Conservation (phyloP, 2,329 filamentous ascomycete species). For the Neofusicoccum parvum region DNA sequence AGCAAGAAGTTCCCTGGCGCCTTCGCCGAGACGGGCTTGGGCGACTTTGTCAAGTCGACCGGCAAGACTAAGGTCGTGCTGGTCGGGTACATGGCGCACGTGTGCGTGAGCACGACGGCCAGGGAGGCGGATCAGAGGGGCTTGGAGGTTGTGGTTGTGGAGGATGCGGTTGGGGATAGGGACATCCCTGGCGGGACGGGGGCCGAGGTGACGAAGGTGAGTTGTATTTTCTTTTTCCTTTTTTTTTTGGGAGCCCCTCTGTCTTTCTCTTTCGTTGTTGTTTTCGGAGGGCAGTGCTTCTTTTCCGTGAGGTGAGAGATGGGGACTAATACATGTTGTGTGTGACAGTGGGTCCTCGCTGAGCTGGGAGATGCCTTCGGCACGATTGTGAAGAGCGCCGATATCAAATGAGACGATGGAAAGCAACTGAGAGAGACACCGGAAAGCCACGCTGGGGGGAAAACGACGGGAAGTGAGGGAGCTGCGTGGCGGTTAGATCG, state of each 20-base stretch:
- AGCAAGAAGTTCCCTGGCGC: conserved; percentile 60
- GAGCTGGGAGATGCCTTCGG: conserved; percentile 67
- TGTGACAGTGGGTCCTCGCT: conserved; percentile 50
- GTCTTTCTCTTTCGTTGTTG: background rate
- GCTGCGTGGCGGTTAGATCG: too few species aligned
- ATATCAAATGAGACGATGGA: conserved; percentile 44
- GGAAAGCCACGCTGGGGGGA: background rate
- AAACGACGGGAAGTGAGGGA: too few species aligned
- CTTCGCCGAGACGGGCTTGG: conserved; percentile 63
- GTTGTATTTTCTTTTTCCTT: conserved; percentile 20
- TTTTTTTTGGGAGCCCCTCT: background rate
- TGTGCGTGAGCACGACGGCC: conserved; percentile 65
- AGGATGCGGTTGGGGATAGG: conserved; percentile 66
- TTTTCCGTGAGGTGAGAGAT: background rate
- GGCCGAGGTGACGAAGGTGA: conserved; percentile 52
- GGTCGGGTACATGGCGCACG: conserved; percentile 66
- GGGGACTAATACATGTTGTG: too few species aligned
- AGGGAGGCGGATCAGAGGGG: conserved; percentile 62
- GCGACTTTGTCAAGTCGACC: conserved; percentile 55
- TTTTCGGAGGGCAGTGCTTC: background rate
- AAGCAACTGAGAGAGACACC: background rate
- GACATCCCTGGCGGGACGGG: conserved; percentile 65
- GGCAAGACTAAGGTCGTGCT: conserved; percentile 64
- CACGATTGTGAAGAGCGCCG: conserved; percentile 57
- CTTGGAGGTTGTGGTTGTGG: conserved; percentile 63